Base-by-base conservation (phyloP, 1,284 basidiomycete genomes). In the Malassezia restricta region DNA sequence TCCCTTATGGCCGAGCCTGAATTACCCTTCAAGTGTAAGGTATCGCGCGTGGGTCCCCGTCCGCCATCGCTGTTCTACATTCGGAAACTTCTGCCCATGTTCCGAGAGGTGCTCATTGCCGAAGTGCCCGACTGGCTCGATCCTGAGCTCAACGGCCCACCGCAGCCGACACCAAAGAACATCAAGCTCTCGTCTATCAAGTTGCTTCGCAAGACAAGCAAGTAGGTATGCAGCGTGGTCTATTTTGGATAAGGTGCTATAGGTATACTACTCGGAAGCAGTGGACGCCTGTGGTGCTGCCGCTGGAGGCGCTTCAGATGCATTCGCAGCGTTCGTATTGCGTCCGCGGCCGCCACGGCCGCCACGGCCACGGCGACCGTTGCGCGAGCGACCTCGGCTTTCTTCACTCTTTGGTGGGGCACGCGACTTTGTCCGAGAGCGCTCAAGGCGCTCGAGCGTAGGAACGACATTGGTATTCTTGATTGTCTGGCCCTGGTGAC, bases 51-150 rank as follows among this genome's bases (percentile, higher is more conserved):
- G 37, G 55, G 55, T 40, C 45, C 43, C 9, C 33, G 54, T 6
- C 58, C 63, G 7, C 64, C 64, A 2, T 56, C 55, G 28, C 53
- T 66, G 11, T 57, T 58, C 42, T 43, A 59, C 54, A 65, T 60
- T 30, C 58, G 65, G 40, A 57, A 54, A 43, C 49, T 67, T 6
- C 58, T 60, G 50, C 64, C 65, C 37, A 49, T 66, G 31, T 67
- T 67, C 54, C 52, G 59, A 39, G 65, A 67, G 50, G 47, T 65
- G 47, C 56, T 67, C 28, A 56, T 62, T 6, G 49, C 55, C 33
- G 62, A 64, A 43, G 50, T 67, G 49, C 65, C 65, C 8, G 62
- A 67, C 28, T 65, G 65, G 65, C 63, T 64, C 52, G 55, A 59
- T 8, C 56, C 54, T n/a, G 62, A 62, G 12, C 37, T 56, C 27